Base-by-base conservation (phyloP, 805 yeast species). In the Vanderwaltozyma verrucispora region DNA sequence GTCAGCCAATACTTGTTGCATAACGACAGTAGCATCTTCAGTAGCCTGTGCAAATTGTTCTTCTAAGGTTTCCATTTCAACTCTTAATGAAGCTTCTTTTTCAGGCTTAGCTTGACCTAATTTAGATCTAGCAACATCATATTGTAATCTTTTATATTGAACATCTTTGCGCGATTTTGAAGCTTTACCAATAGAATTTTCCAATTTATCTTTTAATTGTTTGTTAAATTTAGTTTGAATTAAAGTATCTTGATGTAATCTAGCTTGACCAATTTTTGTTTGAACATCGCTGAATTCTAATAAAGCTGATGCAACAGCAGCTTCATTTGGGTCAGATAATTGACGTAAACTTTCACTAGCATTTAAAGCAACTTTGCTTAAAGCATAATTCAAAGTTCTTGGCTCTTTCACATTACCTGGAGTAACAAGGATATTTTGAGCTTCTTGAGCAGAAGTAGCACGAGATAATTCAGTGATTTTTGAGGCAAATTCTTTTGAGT, bases 41-140 rank as follows among this genome's bases (percentile, higher is more conserved):
- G 86, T 86, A 18, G 88, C 80, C 48, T 82, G 84, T 33, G 92
- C 94, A 59, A 85, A 85, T 53, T 81, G 88, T 53, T 85, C 95
- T 64, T 85, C 95, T 36, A 85, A 77, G 43, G 78, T 74, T 61
- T 85, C 94, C 72, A 85, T 78, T 45, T 76, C 73, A 35, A 78
- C 81, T 51, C 88, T 70, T 42, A 80, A 71, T 35, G 77, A 77
- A 14, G 88, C 85, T 54, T 80, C 80, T 60, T 77, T 77, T 48
- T 73, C 79, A 17, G 81, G 80, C 32, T 42, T 49, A 25, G 76
- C 76, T 34, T 59, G 69, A 24, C 68, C 66, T 39, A 67, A 43
- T 26, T 66, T 63, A 16, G 77, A 61, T 64, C 92, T 72, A 36
- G 89, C 82, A 46, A 86, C 77, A 57, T 85, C 95, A 46, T 85